These are phyloP conservation scores for Daldinia caldariorum DNA, from an alignment of 495 filamentous ascomycete genomes.

Conservation along the genomic window DNA sequence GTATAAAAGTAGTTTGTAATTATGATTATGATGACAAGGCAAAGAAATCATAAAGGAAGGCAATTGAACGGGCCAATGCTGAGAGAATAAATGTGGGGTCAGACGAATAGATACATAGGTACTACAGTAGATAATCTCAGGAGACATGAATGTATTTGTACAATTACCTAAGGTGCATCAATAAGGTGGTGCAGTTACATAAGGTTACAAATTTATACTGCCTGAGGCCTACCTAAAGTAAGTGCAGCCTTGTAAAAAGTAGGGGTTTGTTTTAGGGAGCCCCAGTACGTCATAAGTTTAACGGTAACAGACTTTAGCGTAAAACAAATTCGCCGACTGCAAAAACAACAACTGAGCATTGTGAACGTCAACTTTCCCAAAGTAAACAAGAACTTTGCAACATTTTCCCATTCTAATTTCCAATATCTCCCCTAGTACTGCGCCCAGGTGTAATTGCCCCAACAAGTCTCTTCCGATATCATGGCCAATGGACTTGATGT, in stretches of 20 bases:
- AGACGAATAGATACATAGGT: too few relatives aligned
- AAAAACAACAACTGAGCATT: conserved; percentile 5
- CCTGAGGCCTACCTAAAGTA: not conserved
- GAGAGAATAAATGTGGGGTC: not conserved
- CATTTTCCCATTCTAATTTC: not conserved
- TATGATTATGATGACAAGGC: not conserved
- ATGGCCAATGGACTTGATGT: conserved; percentile 57
- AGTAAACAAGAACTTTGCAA: conserved; percentile 4
- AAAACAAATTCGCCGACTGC: conserved; percentile 18
- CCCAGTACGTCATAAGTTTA: conserved; percentile 38
- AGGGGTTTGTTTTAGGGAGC: conserved; percentile 6
- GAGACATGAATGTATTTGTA: too few relatives aligned
- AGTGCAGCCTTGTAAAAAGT: not conserved
- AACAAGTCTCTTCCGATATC: conserved; percentile 4
- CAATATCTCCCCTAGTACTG: not conserved
- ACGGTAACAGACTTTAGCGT: conserved; percentile 18
- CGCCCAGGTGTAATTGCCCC: conserved; percentile 19
- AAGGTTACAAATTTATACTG: too few relatives aligned
- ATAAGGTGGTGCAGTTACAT: too few relatives aligned
- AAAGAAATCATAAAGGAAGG: not conserved
- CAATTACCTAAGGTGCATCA: too few relatives aligned
- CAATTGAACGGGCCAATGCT: not conserved
- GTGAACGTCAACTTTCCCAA: not conserved
- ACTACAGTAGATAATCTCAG: too few relatives aligned
- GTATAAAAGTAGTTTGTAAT: not conserved